Evolutionary conservation across 176 grass and related monocot species (phyloP).

Genomic region (Triticum turgidum): DNA sequence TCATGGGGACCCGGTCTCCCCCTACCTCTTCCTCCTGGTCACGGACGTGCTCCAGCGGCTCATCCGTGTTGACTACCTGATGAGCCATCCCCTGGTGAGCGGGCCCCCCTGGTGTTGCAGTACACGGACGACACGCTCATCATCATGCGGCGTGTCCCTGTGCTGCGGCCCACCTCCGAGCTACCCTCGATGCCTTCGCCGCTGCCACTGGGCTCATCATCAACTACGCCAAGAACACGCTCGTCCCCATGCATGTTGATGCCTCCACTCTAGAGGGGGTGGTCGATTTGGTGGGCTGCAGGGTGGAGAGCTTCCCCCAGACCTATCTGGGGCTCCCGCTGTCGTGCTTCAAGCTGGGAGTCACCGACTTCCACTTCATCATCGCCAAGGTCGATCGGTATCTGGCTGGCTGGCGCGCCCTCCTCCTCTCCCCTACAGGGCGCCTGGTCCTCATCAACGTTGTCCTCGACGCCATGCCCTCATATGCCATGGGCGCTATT

Average conservation of each 20-base stretch:
- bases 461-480: not conserved
- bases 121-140: not conserved
- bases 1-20: no score
- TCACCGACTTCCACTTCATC: not conserved
- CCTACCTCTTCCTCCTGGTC: no score
- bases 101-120: not conserved
- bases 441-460: not conserved
- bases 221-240: not conserved
- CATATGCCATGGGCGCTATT: not conserved
- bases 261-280: accelerated
- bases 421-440: not conserved
- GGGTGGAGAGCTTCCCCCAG: not conserved
- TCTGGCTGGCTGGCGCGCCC: not conserved
- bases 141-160: no score
- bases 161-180: no score
- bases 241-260: not conserved
- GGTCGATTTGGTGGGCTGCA: not conserved
- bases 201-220: no score
- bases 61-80: no score
- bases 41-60: no score
- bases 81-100: no score
- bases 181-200: no score
- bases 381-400: not conserved
- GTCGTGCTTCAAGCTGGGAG: not conserved
- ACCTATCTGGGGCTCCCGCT: not conserved